Conservation (phyloP, 202 grass and related monocot species). For the Zoysia matrella region DNA sequence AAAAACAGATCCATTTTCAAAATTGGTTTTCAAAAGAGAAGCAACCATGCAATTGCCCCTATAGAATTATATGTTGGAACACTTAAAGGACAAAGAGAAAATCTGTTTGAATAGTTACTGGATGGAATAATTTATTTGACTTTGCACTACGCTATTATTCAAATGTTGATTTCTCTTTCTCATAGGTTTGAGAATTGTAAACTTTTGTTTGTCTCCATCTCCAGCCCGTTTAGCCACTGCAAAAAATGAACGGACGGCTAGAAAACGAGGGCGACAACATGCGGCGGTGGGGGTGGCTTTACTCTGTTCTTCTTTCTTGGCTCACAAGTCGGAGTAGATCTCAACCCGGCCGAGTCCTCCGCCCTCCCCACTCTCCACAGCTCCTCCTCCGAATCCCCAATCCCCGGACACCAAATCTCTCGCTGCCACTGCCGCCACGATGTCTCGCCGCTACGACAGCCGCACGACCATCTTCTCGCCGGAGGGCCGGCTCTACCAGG, state of each 20-base stretch:
- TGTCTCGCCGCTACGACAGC: slow-evolving; percentile 94
- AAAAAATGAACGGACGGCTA: slow-evolving; percentile 18
- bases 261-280: not conserved
- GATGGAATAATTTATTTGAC: no score
- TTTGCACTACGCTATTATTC: no score
- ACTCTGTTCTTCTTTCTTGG: slow-evolving; percentile 15
- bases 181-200: no score
- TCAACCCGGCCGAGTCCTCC: not conserved
- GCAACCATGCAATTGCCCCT: no score
- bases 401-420: slow-evolving; percentile 13
- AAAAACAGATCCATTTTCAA: no score
- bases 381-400: slow-evolving; percentile 6
- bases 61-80: no score
- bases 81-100: no score
- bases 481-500: slow-evolving; percentile 95
- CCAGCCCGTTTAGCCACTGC: not conserved
- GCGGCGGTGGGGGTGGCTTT: not conserved
- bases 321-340: slow-evolving; percentile 37
- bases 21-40: no score
- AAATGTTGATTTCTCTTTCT: no score
- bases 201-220: no score
- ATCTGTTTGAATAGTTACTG: no score
- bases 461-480: slow-evolving; percentile 99
- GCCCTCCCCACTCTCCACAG: not conserved
- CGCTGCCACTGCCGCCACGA: slow-evolving; percentile 29